phyloP scores from a whole-genome alignment of 257 asterid species.

The Solanum ossicruentum region DNA sequence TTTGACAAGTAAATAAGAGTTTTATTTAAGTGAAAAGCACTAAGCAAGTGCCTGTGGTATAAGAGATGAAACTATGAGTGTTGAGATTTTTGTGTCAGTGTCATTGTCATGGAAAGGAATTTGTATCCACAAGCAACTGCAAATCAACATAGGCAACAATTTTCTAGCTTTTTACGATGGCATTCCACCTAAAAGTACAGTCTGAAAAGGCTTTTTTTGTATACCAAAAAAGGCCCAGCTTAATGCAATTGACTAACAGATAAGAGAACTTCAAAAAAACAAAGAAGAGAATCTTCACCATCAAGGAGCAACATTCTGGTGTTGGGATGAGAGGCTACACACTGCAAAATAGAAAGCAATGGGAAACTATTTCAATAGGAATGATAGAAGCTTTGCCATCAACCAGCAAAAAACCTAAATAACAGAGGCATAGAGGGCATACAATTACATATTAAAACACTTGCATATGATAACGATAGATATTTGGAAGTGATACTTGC shows the following conservation, averaged over 20 bases:
- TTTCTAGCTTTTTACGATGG: neutral
- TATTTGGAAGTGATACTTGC: neutral
- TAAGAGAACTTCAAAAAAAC: neutral
- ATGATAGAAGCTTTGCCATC: neutral
- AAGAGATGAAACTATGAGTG: neutral
- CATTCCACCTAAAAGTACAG: neutral
- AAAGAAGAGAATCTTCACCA: slow-evolving; percentile 4
- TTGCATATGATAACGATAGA: neutral
- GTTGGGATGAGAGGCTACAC: slow-evolving; percentile 19
- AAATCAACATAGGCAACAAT: neutral
- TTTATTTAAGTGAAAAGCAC: neutral
- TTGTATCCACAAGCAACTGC: neutral
- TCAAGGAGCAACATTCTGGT: slow-evolving; percentile 10
- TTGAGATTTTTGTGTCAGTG: neutral
- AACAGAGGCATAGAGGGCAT: neutral
- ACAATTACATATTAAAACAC: neutral
- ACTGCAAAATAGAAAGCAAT: slow-evolving; percentile 11
- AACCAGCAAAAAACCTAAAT: neutral
- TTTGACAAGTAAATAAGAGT: neutral
- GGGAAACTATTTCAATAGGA: neutral
- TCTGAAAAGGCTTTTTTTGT: neutral
- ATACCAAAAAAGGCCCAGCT: neutral
- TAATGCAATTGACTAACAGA: neutral
- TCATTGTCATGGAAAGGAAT: neutral
- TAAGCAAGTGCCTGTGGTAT: neutral